Evolutionary conservation across 177 flowering plant species (phyloP).

Genomic region (Vitis hybrid): DNA sequence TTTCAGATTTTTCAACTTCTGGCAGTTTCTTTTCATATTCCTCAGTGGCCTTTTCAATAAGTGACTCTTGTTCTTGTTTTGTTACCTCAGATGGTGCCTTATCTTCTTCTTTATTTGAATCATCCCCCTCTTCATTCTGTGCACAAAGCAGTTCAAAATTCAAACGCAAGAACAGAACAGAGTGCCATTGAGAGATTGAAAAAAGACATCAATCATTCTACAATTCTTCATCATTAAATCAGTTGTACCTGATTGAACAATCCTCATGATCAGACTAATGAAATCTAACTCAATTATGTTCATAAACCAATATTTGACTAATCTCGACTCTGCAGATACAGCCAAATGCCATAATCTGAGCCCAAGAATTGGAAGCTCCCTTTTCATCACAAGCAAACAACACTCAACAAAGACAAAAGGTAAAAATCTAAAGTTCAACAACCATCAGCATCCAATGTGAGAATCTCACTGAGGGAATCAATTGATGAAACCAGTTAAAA

Average conservation of each 20-base stretch:
- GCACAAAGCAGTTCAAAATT: not conserved
- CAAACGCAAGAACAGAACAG: too few species aligned
- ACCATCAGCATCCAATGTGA: not conserved
- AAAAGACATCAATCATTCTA: not conserved
- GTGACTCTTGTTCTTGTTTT: conserved; percentile 1
- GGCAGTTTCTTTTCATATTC: conserved; percentile 3
- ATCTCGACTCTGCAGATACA: too few species aligned
- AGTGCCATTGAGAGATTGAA: not conserved
- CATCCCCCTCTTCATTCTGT: conserved; percentile 23
- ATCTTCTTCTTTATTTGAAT: conserved; percentile 7
- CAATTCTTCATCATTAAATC: too few species aligned
- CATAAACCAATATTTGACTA: too few species aligned
- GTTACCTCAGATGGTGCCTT: conserved; percentile 4
- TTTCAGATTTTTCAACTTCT: conserved; percentile 4
- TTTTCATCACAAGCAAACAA: too few species aligned
- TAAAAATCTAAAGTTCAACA: not conserved
- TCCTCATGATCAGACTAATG: too few species aligned
- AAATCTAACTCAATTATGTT: too few species aligned
- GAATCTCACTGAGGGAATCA: not conserved
- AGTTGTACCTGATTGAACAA: too few species aligned
- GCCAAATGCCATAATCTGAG: too few species aligned
- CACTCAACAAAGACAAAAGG: too few species aligned
- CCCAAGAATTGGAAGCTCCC: too few species aligned
- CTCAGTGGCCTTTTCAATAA: conserved; percentile 9
- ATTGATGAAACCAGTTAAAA: not conserved